Evolutionary conservation across 257 asterid genomes (phyloP), one percentile per base, ranked within the genome.

Genomic region (Solanum neorickii): DNA sequence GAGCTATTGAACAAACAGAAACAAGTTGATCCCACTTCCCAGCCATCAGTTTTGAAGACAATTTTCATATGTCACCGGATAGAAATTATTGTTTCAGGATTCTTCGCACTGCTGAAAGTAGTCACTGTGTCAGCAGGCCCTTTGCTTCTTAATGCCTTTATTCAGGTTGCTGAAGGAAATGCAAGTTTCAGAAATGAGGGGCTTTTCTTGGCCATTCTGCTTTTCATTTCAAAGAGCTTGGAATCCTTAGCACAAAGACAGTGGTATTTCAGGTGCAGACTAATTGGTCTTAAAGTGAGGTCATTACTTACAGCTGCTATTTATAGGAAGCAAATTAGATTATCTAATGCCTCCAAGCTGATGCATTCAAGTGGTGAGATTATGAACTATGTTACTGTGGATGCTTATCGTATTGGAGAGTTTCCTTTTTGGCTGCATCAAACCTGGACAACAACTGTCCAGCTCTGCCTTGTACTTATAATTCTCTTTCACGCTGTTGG

Each of bases 211-310:
- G 96, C 94, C 47, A 89, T 88, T 42, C 92, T 91, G 6, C 94
- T 95, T 85, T 91, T 92, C 69, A 23, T 82, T 59, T 97, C 98
- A 18, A 95, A 96, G 92, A 39, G 90, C 83, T 94, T 93, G 25
- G 98, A 96, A 91, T 92, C 97, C 77, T 86, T 96, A 80, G 62
- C 98, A 18, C 93, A 92, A 88, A 91, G 98, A 78, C 98, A 94
- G 78, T 93, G 95, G 96, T 95, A 84, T 87, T 95, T 96, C 44
- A 93, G 88, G 83, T 93, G 84, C 39, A 96, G 93, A 87, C 93
- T 92, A 89, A 96, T 92, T 44, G 88, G 85, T 62, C 37, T 85
- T 21, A 86, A 86, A 42, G 90, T 78, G 39, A 77, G 83, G 33
- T 82, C 87, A 35, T 78, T 82, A 52, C 76, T 88, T 29, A 82